A percentile compares a stretch with the other conserved stretches of the same genome.
These are phyloP conservation scores for Cydonia oblonga DNA, from an alignment of 331 rosid species.

Conservation along the genomic window DNA sequence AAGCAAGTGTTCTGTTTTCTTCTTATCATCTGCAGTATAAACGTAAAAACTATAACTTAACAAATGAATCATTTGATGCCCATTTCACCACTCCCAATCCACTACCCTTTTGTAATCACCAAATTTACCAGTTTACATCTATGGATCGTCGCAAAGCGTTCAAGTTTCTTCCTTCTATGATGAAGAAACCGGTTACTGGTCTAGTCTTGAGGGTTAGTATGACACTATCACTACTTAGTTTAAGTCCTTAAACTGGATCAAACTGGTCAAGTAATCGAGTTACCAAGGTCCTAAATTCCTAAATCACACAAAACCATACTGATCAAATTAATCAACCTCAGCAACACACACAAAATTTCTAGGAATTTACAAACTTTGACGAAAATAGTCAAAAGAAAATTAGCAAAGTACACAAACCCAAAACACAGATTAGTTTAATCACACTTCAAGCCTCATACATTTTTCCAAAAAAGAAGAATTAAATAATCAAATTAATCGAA, in stretches of 20 bases:
- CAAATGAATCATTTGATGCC: not conserved
- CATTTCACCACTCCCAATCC: not conserved
- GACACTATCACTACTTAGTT: not conserved
- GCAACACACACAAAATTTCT: not conserved
- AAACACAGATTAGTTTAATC: no score
- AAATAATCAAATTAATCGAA: not conserved
- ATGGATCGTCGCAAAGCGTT: not conserved
- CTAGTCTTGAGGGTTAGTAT: not conserved
- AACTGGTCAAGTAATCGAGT: not conserved
- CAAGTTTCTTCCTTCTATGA: no score
- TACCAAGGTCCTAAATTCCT: not conserved
- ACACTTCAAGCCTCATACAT: not conserved
- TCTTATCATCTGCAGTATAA: constrained; percentile 2
- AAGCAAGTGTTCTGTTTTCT: constrained; percentile 27
- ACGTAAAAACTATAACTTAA: not conserved
- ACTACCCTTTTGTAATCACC: no score
- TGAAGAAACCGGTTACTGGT: no score
- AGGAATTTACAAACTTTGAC: not conserved
- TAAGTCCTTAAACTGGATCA: not conserved
- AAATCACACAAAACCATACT: not conserved
- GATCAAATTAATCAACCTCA: not conserved
- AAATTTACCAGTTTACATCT: not conserved
- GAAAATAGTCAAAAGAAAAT: not conserved
- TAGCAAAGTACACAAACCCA: not conserved
- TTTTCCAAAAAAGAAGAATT: not conserved